Evolutionary conservation across 306 rosid genomes (phyloP).

Genomic region (Inga laurina): DNA sequence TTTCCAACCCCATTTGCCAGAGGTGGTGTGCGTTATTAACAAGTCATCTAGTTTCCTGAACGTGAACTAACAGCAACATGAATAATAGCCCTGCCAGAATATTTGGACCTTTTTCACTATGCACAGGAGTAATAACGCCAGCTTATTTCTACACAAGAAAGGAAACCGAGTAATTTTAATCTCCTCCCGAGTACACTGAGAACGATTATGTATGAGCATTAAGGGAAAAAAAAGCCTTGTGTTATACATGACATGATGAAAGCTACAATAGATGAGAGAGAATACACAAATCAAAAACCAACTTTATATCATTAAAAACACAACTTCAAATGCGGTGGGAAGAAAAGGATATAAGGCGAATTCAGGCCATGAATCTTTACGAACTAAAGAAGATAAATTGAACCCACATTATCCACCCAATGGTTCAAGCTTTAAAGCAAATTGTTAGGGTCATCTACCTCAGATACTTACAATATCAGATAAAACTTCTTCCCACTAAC

Average conservation of each 20-base stretch:
- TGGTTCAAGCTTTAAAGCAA: neutral
- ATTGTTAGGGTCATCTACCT: constrained; percentile 12
- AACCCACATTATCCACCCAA: constrained; percentile 11
- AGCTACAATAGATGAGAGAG: neutral
- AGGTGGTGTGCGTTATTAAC: neutral
- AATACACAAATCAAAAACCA: neutral
- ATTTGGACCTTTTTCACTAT: neutral
- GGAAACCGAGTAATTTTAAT: neutral
- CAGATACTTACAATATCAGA: constrained; percentile 20
- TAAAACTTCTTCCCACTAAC: constrained; percentile 4
- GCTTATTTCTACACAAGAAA: neutral
- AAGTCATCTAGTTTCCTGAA: neutral
- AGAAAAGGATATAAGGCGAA: neutral
- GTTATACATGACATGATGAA: neutral
- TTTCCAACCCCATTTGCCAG: too few relatives aligned
- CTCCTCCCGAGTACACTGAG: neutral
- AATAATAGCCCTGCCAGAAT: neutral
- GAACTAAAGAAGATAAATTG: constrained; percentile 6
- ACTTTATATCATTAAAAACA: neutral
- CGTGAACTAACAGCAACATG: neutral
- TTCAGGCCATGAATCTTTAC: neutral
- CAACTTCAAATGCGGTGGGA: neutral
- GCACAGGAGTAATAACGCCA: neutral
- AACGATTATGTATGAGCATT: neutral
- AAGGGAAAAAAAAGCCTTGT: neutral